Evolutionary conservation across 441 rosid species (phyloP), one percentile per base, ranked within the genome.

Genomic region (Aquilaria agallochum): DNA sequence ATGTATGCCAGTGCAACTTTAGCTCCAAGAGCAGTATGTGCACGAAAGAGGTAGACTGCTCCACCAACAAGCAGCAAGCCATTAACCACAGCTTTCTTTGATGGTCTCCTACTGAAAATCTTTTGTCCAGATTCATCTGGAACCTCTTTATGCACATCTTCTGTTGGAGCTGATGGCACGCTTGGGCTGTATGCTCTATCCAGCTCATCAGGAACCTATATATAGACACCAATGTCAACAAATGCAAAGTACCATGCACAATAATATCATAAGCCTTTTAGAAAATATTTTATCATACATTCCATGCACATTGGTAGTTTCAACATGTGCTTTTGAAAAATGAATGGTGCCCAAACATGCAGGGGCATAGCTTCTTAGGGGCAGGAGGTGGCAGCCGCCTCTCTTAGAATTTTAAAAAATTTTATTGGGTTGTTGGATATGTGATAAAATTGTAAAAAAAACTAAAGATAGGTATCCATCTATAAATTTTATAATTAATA

Each of bases 1-100:
- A 94, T 71, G 71, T 77, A 91, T 44, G 93, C 97, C 73, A 87
- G 59, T 11, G 85, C 93, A 59, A 89, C 93, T 74, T 90, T 94
- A 49, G 90, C 97, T n/a, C 94, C 92, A n/a, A 94, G 75, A 48
- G 79, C 70, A 5, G 94, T 78, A 64, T 79, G 88, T 61, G 92
- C 91, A 15, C 92, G 86, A 14, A 95, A 80, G 55, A 94, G 76
- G 73, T 87, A 94, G 63, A 94, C 70, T 11, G 78, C 78, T 36
- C 95, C 95, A 46, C 98, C 98, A 14, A 87, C 68, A 56, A 94
- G 77, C 60, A 94, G 79, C 83, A 86, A 56, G 70, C 96, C 72
- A 31, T 87, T 87, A 9, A 87, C 85, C 20, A 94, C 62, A 44
- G 74, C 55, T 69, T 84, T 87, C 82, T 67, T 80, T 31, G 97